These are phyloP conservation scores for Sporisorium iseilematis-ciliati DNA, from an alignment of 1,284 basidiomycete species.

Conservation along the genomic window DNA sequence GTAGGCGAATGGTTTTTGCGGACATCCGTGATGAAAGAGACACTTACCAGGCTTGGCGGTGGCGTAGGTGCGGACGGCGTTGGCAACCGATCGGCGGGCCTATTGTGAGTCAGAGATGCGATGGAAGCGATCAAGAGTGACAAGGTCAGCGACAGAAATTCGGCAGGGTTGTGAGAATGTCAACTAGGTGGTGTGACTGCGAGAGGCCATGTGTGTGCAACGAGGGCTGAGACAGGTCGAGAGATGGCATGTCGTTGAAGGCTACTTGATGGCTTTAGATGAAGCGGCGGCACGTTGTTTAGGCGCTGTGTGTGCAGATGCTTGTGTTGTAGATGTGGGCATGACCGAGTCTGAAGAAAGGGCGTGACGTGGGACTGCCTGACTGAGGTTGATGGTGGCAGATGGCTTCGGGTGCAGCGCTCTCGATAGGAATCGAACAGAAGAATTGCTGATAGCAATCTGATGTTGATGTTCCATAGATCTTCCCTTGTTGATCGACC, in stretches of 20 bases:
- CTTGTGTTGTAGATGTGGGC: too few relatives aligned
- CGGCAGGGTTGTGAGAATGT: neutral
- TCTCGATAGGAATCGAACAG: too few relatives aligned
- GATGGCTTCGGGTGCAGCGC: too few relatives aligned
- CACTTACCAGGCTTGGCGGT: slow-evolving; percentile 85
- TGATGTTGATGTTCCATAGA: too few relatives aligned
- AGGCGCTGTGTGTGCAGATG: too few relatives aligned
- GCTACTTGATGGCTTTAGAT: too few relatives aligned
- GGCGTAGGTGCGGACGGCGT: slow-evolving; percentile 79
- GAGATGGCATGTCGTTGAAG: neutral
- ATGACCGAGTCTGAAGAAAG: too few relatives aligned
- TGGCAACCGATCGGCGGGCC: slow-evolving; percentile 74
- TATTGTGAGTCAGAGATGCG: slow-evolving; percentile 36
- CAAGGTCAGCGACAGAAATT: slow-evolving; percentile 16
- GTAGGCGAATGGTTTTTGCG: neutral
- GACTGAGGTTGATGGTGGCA: too few relatives aligned
- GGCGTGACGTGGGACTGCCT: too few relatives aligned
- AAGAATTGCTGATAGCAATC: neutral
- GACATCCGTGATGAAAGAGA: slow-evolving; percentile 74
- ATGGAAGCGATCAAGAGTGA: neutral
- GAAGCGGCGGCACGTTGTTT: too few relatives aligned
- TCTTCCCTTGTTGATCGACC: neutral
- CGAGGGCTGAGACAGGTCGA: neutral
- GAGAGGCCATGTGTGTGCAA: slow-evolving; percentile 4
- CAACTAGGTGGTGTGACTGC: neutral